A percentile compares a stretch with the other conserved stretches of the same genome.
These are phyloP conservation scores for Amylostereum chailletii DNA, from an alignment of 1,284 basidiomycete genomes.

Conservation along the genomic window DNA sequence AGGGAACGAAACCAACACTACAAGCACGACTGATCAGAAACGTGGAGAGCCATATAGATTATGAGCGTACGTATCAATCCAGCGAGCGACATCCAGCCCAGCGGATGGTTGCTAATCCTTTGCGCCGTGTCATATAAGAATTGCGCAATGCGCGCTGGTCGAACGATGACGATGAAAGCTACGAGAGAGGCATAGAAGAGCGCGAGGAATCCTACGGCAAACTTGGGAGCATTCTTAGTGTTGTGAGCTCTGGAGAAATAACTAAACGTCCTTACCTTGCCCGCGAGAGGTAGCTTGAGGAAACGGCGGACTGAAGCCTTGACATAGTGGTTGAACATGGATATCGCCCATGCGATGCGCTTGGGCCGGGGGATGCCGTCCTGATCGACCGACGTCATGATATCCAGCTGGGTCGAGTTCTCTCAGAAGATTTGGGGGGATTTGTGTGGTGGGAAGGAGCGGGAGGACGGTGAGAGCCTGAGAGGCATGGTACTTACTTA, in stretches of 20 bases:
- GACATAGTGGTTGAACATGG: not conserved
- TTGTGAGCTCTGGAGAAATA: not conserved
- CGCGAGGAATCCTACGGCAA: constrained; percentile 34
- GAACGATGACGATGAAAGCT: constrained; percentile 40
- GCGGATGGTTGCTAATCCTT: constrained; percentile 45
- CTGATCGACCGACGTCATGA: too few relatives aligned
- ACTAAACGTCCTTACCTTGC: constrained; percentile 5
- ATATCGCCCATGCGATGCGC: not conserved
- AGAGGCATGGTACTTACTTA: too few relatives aligned
- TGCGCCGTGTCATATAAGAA: constrained; percentile 62
- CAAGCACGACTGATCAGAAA: constrained; percentile 3
- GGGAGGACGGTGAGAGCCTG: too few relatives aligned
- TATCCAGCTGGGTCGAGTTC: not conserved
- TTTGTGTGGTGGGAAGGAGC: too few relatives aligned
- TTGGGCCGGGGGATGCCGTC: too few relatives aligned
- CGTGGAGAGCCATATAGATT: constrained; percentile 2
- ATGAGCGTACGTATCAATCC: constrained; percentile 38
- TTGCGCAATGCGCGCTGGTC: constrained; percentile 60
- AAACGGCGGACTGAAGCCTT: not conserved
- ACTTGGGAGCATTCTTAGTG: constrained; percentile 14
- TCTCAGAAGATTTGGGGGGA: too few relatives aligned
- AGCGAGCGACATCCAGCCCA: constrained; percentile 56
- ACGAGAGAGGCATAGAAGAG: constrained; percentile 36
- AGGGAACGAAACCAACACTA: constrained; percentile 68
- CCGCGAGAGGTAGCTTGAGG: constrained; percentile 2